Percentiles rank a stretch among this genome's conserved stretches.
Evolutionary conservation across 164 flowering plant genomes (phyloP).

Genomic region (Vitis cinerea): DNA sequence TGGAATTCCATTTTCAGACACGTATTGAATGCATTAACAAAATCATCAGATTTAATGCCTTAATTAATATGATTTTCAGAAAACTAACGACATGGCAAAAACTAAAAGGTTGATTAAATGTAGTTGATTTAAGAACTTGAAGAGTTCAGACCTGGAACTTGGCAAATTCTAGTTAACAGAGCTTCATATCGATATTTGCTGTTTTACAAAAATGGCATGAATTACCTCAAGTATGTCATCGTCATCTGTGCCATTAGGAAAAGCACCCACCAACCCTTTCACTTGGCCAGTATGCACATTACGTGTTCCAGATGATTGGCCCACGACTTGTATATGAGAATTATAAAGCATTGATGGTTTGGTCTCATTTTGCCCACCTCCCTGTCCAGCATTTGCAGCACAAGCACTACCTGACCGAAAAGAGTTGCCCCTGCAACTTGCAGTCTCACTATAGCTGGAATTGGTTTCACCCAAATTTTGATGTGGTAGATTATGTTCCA

Average conservation of each 20-base stretch:
- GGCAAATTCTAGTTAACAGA: neutral
- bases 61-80: neutral
- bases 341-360: conserved; percentile 17
- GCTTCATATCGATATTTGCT: neutral
- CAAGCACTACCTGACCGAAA: conserved; percentile 13
- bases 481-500: conserved; percentile 19
- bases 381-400: conserved; percentile 22
- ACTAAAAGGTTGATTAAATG: no score
- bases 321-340: conserved; percentile 14
- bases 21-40: neutral
- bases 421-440: conserved; percentile 12
- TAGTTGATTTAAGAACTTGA: neutral
- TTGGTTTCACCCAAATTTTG: conserved; percentile 21
- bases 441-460: conserved; percentile 20
- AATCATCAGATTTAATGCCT: neutral
- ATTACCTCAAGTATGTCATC: conserved; percentile 87
- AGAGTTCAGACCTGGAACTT: neutral
- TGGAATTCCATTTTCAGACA: no score
- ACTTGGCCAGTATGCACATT: conserved; percentile 13
- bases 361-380: conserved; percentile 13
- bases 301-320: conserved; percentile 21
- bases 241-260: conserved; percentile 50
- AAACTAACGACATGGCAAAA: neutral
- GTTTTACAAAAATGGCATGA: neutral
- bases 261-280: conserved; percentile 18